phyloP scores from a whole-genome alignment of 1,139 yeast species.

The Nakaseomyces kungkrabaensis region DNA sequence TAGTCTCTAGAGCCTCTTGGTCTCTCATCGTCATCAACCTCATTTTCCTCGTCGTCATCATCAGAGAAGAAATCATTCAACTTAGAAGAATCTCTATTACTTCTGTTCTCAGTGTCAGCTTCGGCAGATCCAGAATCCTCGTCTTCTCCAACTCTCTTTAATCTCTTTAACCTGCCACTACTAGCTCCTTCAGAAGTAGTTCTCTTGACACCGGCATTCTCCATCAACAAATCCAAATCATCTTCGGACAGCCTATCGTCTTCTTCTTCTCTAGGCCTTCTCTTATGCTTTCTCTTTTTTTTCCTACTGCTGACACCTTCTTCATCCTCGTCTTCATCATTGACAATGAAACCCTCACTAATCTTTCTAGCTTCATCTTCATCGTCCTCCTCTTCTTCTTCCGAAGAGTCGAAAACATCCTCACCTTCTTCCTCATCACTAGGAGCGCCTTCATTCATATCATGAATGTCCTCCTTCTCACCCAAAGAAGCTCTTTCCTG shows the following conservation, averaged over 20 bases:
- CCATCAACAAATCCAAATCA: slow-evolving; percentile 83
- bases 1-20: slow-evolving; percentile 2
- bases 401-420: slow-evolving; percentile 56
- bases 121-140: slow-evolving; percentile 15
- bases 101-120: slow-evolving; percentile 28
- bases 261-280: slow-evolving; percentile 30
- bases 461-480: slow-evolving; percentile 29
- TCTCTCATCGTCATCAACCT: slow-evolving; percentile 28
- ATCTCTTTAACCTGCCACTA: slow-evolving; percentile 59
- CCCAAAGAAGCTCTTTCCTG: slow-evolving; percentile 6
- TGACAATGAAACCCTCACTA: slow-evolving; percentile 89
- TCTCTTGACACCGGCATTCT: slow-evolving; percentile 64
- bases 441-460: slow-evolving; percentile 23
- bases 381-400: slow-evolving; percentile 65
- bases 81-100: slow-evolving; percentile 30
- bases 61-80: slow-evolving; percentile 79
- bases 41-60: slow-evolving; percentile 45
- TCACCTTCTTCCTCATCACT: slow-evolving; percentile 38
- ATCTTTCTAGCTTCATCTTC: slow-evolving; percentile 68
- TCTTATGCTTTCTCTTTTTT: slow-evolving; percentile 34
- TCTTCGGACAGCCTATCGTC: slow-evolving; percentile 81
- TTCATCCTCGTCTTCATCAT: slow-evolving; percentile 68
- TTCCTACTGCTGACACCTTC: slow-evolving; percentile 31
- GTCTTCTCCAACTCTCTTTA: slow-evolving; percentile 56
- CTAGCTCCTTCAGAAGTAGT: slow-evolving; percentile 31